Conservation (phyloP, 495 filamentous ascomycete species). For the Lasiosphaeris hirsuta region DNA sequence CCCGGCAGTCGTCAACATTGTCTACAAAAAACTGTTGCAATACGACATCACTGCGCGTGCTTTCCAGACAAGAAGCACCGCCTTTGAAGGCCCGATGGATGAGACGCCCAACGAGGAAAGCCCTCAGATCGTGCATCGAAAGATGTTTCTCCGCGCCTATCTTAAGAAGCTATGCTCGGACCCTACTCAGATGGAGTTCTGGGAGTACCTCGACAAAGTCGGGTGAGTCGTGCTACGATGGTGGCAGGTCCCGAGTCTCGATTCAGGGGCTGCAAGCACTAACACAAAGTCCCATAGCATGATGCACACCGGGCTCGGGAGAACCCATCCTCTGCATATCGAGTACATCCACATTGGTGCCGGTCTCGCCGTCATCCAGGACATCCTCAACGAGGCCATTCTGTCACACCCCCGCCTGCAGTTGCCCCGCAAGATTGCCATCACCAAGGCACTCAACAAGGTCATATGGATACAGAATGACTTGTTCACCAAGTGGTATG, state of each 20-base stretch:
- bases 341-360: slow-evolving; percentile 75
- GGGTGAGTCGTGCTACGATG: slow-evolving; percentile 38
- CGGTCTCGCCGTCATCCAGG: slow-evolving; percentile 65
- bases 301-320: slow-evolving; percentile 67
- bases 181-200: slow-evolving; percentile 69
- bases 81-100: slow-evolving; percentile 59
- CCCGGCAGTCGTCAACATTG: slow-evolving; percentile 67
- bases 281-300: slow-evolving; percentile 37
- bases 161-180: slow-evolving; percentile 67
- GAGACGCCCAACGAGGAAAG: slow-evolving; percentile 58
- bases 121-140: slow-evolving; percentile 69
- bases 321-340: slow-evolving; percentile 63
- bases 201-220: slow-evolving; percentile 76
- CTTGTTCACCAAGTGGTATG: slow-evolving; percentile 72
- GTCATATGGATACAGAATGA: slow-evolving; percentile 75
- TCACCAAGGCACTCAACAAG: slow-evolving; percentile 61
- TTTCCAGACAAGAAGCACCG: slow-evolving; percentile 65
- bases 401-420: slow-evolving; percentile 63
- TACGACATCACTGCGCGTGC: slow-evolving; percentile 71
- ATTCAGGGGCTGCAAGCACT: background rate
- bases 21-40: slow-evolving; percentile 73
- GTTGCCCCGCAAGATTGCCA: slow-evolving; percentile 60
- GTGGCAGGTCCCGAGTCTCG: background rate
- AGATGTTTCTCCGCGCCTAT: slow-evolving; percentile 72
- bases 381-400: slow-evolving; percentile 70